Evolutionary conservation across 768 basidiomycete genomes (phyloP), one percentile per base, ranked within the genome.

Genomic region (Mycena indigotica): DNA sequence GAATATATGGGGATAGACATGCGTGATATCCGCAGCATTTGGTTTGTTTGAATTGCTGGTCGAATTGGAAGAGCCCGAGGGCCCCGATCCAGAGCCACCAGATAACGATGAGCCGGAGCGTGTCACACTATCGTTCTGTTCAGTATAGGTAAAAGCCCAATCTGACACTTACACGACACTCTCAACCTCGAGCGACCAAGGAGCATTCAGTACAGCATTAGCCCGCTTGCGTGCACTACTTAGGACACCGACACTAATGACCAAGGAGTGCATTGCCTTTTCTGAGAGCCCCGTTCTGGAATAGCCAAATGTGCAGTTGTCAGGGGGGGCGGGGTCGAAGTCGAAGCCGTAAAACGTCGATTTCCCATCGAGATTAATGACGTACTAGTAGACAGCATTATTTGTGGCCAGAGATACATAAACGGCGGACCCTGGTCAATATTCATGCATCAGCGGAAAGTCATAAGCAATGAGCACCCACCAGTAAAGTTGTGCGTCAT

Each of bases 241-340:
- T 29, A 55, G 53, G 24, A 44, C 28, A 29, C 53, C 53, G 26
- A 55, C 53, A 35, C 53, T 55, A 44, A 55, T 55, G n/a, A 45
- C 29, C 53, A 55, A 46, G 38, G 53, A 26, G 38, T 55, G 53
- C 38, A 40, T 53, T 28, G 28, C 45, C 40, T 55, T 46, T 44
- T 46, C 53, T 19, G 41, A 28, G 40, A 55, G 41, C 39, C 53
- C 53, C 12, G 53, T 55, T n/a, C 29, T 48, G 53, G 53, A 55
- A 46, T 55, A 55, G 53, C 53, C 53, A 35, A 55, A 55, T 40
- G 53, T 55, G 45, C 53, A 55, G 53, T 55, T 55, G 44, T 45
- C 53, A 8, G 53, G 53, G 41, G 53, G 45, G 28, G 53, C 41
- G 53, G 40, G 41, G 53, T 55, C 30, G 41, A 55, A 55, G 41